Evolutionary conservation across 176 grass and related monocot species (phyloP), one percentile per base, ranked within the genome.

Genomic region (Themeda triandra): DNA sequence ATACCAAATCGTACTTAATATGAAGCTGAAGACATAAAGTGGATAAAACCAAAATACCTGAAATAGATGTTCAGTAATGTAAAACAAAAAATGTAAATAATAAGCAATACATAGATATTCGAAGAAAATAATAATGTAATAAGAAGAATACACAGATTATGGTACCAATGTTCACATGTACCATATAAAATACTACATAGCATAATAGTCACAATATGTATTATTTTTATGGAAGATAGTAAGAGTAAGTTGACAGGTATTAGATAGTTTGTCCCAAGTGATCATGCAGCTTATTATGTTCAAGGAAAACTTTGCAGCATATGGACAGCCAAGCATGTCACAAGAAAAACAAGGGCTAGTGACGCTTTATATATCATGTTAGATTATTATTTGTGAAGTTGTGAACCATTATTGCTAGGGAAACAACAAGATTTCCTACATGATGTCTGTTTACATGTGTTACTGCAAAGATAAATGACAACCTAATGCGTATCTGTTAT

Each of bases 21-120:
- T 69, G 73, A 98, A 89, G 83, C 96, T 98, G 91, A 95, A 98
- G 80, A 98, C 41, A 63, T 98, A 96, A 56, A 98, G 91, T 40
- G 91, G 96, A 81, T 98, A 98, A 87, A 98, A 94, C 96, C 96
- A 98, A 76, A 94, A 82, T 80, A 98, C 83, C 96, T 98, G 90
- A 92, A 85, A 85, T 21, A 45, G 21, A 83, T 17, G 10, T 56
- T 73, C 19, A 79, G 51, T 85, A 66, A 66, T 80, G 73, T 84
- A 63, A 89, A 77, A 91, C 32, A 41, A 70, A 80, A n/a, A n/a
- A 66, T 69, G 31, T 49, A 73, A 80, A 74, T 10, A 76, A 46
- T n/a, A 72, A 77, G 56, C 13, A 79, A 80, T 73, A 27, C 21
- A 90, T 14, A n/a, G 0, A 39, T 39, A 83, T 58, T 69, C 49